phyloP scores from a whole-genome alignment of 140 eudicot genomes.

The Cichorium intybus region DNA sequence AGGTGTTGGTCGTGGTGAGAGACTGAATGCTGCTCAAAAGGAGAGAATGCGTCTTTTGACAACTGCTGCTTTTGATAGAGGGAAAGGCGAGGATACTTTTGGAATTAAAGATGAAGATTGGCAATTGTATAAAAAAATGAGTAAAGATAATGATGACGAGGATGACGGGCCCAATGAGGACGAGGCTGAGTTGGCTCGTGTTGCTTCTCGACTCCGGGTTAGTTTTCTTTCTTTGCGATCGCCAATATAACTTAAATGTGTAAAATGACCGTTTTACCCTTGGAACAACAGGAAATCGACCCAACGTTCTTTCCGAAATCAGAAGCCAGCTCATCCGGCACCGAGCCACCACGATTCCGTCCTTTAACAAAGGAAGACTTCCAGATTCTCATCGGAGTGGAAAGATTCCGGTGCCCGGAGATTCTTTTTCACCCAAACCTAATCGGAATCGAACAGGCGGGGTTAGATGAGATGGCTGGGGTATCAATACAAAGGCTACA shows the following conservation, averaged over 20 bases:
- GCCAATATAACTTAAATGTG: no score
- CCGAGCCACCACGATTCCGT: constrained; percentile 70
- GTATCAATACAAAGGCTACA: constrained; percentile 58
- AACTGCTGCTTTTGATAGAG: constrained; percentile 96
- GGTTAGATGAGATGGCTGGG: constrained; percentile 91
- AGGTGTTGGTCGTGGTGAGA: constrained; percentile 98
- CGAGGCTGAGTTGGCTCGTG: constrained; percentile 76
- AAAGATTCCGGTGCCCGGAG: constrained; percentile 96
- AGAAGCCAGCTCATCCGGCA: constrained; percentile 46
- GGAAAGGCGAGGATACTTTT: constrained; percentile 98
- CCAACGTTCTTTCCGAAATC: constrained; percentile 67
- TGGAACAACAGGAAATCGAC: constrained; percentile 68
- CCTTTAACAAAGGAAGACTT: constrained; percentile 92
- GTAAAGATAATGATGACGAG: constrained; percentile 94
- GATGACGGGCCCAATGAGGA: constrained; percentile 86
- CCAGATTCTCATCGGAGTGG: constrained; percentile 84
- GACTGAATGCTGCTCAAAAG: constrained; percentile 86
- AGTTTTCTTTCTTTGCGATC: background rate
- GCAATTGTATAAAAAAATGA: constrained; percentile 95
- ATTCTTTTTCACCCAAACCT: constrained; percentile 77
- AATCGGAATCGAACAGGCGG: constrained; percentile 86
- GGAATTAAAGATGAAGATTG: constrained; percentile 98
- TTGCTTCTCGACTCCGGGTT: constrained; percentile 81
- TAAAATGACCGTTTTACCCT: constrained; percentile 9
- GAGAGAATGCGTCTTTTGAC: constrained; percentile 95